Evolutionary conservation across 495 filamentous ascomycete species (phyloP).

Genomic region (Letharia columbiana): DNA sequence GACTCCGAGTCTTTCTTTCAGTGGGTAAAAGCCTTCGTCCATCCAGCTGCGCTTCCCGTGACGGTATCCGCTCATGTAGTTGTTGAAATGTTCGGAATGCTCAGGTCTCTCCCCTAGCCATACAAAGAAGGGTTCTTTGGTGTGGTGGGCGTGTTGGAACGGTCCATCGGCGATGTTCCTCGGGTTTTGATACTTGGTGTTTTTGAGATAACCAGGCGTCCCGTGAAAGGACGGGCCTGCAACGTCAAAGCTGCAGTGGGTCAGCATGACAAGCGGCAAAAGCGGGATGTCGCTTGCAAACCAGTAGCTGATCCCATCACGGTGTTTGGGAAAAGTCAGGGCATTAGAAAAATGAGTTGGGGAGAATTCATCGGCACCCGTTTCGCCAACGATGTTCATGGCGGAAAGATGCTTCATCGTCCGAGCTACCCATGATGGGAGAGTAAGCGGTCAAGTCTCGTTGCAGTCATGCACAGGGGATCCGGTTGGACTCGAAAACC

Average conservation of each 20-base stretch:
- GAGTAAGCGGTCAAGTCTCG: background rate
- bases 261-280: background rate
- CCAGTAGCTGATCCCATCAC: slow-evolving; percentile 17
- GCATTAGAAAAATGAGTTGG: slow-evolving; percentile 31
- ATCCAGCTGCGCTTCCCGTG: slow-evolving; percentile 39
- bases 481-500: background rate
- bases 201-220: slow-evolving; percentile 30
- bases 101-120: slow-evolving; percentile 26
- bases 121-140: slow-evolving; percentile 22
- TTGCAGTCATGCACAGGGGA: background rate
- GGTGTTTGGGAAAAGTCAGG: slow-evolving; percentile 29
- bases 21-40: slow-evolving; percentile 40
- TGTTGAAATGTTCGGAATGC: slow-evolving; percentile 25
- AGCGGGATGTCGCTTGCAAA: background rate
- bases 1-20: background rate
- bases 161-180: slow-evolving; percentile 27
- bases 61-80: slow-evolving; percentile 38
- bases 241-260: slow-evolving; percentile 13
- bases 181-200: slow-evolving; percentile 27
- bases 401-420: slow-evolving; percentile 33
- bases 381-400: slow-evolving; percentile 33
- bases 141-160: slow-evolving; percentile 30
- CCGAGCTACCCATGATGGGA: background rate
- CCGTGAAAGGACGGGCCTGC: slow-evolving; percentile 28
- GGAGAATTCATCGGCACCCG: slow-evolving; percentile 30